phyloP scores from a whole-genome alignment of 2,329 filamentous ascomycete species.

The Zymoseptoria passerinii region DNA sequence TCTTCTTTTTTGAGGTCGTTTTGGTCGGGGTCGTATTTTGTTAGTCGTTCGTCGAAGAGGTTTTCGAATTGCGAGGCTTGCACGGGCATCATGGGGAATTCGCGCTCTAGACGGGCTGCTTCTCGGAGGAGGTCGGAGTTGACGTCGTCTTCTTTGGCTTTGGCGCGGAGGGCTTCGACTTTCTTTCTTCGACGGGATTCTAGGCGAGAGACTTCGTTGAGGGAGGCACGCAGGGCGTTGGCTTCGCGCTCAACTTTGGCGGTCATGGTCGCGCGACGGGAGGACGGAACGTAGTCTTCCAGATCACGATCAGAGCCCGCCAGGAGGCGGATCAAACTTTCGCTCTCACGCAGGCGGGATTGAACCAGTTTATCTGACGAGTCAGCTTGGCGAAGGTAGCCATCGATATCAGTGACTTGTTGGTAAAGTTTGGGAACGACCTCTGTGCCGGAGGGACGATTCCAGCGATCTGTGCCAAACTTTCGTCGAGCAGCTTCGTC shows the following conservation, averaged over 20 bases:
- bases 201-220: slow-evolving; percentile 77
- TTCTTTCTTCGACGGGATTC: slow-evolving; percentile 74
- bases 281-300: slow-evolving; percentile 83
- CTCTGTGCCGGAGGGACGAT: slow-evolving; percentile 56
- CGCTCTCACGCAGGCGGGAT: slow-evolving; percentile 68
- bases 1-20: slow-evolving; percentile 64
- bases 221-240: slow-evolving; percentile 63
- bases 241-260: slow-evolving; percentile 73
- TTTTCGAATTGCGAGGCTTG: slow-evolving; percentile 85
- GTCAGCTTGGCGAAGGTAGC: slow-evolving; percentile 69
- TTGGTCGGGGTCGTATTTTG: slow-evolving; percentile 71
- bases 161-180: slow-evolving; percentile 69
- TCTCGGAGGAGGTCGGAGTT: slow-evolving; percentile 73
- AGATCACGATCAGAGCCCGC: slow-evolving; percentile 71
- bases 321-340: slow-evolving; percentile 66
- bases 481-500: slow-evolving; percentile 67
- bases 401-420: slow-evolving; percentile 69
- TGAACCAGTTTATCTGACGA: slow-evolving; percentile 63
- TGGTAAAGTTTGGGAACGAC: slow-evolving; percentile 67
- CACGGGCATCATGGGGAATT: slow-evolving; percentile 75
- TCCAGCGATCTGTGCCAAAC: slow-evolving; percentile 84
- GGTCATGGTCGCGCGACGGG: slow-evolving; percentile 67
- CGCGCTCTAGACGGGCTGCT: slow-evolving; percentile 74
- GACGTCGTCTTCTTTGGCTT: slow-evolving; percentile 79
- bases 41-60: slow-evolving; percentile 76